phyloP scores from a whole-genome alignment of 768 basidiomycete genomes.

The Rossbeevera mucosa region DNA sequence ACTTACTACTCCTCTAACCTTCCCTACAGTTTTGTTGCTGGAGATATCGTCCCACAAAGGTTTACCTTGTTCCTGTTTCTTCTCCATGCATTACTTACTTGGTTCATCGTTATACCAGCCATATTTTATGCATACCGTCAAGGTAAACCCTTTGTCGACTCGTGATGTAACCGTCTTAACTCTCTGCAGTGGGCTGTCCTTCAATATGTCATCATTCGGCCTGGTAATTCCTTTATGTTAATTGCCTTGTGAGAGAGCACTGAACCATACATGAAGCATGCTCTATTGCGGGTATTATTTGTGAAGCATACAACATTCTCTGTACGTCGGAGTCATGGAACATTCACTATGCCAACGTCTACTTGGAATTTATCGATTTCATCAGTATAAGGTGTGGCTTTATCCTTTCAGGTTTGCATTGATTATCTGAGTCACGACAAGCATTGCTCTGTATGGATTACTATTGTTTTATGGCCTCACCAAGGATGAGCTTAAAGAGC shows the following conservation, averaged over 20 bases:
- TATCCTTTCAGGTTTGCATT: neutral
- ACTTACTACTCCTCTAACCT: neutral
- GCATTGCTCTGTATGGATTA: constrained; percentile 82
- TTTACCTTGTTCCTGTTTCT: constrained; percentile 16
- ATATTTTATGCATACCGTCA: constrained; percentile 88
- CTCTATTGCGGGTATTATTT: constrained; percentile 77
- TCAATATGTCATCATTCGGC: constrained; percentile 80
- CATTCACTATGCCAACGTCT: constrained; percentile 59
- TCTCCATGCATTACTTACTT: constrained; percentile 4
- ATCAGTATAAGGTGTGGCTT: constrained; percentile 67
- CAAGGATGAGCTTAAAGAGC: constrained; percentile 70
- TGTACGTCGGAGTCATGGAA: constrained; percentile 62
- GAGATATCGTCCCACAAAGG: constrained; percentile 80
- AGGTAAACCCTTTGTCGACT: constrained; percentile 41
- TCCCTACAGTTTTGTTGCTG: constrained; percentile 66
- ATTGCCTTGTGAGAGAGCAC: neutral
- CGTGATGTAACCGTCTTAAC: neutral
- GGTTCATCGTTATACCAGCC: constrained; percentile 37
- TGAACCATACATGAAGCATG: constrained; percentile 13
- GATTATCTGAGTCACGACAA: constrained; percentile 22
- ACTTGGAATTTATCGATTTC: constrained; percentile 70
- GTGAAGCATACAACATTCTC: constrained; percentile 61
- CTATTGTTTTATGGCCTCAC: constrained; percentile 80
- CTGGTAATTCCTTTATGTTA: constrained; percentile 29
- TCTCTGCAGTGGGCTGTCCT: constrained; percentile 70